Conservation (phyloP, 371 early-diverging fungal genomes). For the Mucor mucedo region DNA sequence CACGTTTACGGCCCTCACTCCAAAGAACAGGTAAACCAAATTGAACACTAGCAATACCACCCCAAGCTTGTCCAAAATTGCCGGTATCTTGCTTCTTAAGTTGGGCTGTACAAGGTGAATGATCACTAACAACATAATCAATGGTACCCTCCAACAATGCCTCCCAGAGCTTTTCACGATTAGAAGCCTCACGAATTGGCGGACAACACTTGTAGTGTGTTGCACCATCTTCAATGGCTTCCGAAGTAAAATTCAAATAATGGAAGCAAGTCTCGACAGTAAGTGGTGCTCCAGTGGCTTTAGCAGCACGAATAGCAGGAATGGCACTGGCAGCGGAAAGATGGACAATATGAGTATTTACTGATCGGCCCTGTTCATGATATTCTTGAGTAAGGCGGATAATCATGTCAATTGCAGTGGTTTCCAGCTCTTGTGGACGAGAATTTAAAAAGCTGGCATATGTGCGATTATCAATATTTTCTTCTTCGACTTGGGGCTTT, state of each 20-base stretch:
- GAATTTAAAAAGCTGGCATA: constrained; percentile 74
- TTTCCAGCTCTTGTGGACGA: constrained; percentile 75
- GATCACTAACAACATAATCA: constrained; percentile 84
- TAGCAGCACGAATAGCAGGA: constrained; percentile 75
- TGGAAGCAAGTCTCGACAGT: constrained; percentile 88
- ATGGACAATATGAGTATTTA: constrained; percentile 83
- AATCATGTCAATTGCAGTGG: constrained; percentile 75
- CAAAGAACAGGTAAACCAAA: constrained; percentile 81
- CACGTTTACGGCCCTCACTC: constrained; percentile 78
- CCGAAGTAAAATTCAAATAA: constrained; percentile 73
- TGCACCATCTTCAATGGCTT: constrained; percentile 72
- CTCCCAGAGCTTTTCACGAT: constrained; percentile 76
- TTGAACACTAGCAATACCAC: constrained; percentile 85
- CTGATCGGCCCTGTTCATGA: constrained; percentile 55
- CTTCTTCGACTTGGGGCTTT: constrained; percentile 13
- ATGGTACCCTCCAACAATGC: constrained; percentile 80
- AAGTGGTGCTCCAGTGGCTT: constrained; percentile 69
- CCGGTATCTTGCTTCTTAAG: constrained; percentile 72
- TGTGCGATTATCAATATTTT: constrained; percentile 48
- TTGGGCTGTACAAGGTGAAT: constrained; percentile 82
- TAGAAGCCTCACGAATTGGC: constrained; percentile 78
- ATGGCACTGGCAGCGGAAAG: constrained; percentile 78
- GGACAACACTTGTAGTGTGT: constrained; percentile 89
- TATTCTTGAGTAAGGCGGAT: constrained; percentile 72
- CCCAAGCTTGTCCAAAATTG: constrained; percentile 84